Evolutionary conservation across 441 rosid species (phyloP).

Genomic region (Corymbia citriodora): DNA sequence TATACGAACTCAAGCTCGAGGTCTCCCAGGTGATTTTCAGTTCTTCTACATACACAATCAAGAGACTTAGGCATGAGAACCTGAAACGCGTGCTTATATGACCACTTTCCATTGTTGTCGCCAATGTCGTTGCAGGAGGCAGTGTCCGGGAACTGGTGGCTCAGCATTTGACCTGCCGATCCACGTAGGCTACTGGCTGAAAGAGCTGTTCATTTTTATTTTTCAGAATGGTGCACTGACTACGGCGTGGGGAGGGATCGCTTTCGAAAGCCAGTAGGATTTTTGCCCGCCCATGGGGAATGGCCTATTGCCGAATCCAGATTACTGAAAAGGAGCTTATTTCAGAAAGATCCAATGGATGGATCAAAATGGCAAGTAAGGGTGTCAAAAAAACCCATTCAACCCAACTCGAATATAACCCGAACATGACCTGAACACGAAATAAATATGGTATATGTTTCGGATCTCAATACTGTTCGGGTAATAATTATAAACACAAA

Average conservation of each 20-base stretch:
- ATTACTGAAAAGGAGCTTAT: background rate
- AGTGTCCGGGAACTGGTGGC: background rate
- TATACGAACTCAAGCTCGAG: background rate
- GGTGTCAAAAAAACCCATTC: too few species aligned
- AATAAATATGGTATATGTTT: too few species aligned
- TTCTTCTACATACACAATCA: background rate
- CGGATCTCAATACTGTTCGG: too few species aligned
- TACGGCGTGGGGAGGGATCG: conserved; percentile 4
- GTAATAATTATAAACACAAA: too few species aligned
- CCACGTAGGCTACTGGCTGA: background rate
- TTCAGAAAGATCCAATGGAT: background rate
- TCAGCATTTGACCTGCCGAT: background rate
- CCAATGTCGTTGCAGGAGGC: background rate
- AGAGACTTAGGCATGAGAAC: background rate
- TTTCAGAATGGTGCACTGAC: background rate
- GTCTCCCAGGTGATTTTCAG: background rate
- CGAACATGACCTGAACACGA: too few species aligned
- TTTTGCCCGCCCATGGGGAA: background rate
- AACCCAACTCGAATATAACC: too few species aligned
- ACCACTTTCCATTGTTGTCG: background rate
- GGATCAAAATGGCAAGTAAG: background rate
- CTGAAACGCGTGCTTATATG: background rate
- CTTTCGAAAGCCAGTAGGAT: background rate
- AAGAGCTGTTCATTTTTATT: background rate
- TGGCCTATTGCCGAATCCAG: background rate